phyloP scores from a whole-genome alignment of 306 rosid species.

The Cucurbita maxima region DNA sequence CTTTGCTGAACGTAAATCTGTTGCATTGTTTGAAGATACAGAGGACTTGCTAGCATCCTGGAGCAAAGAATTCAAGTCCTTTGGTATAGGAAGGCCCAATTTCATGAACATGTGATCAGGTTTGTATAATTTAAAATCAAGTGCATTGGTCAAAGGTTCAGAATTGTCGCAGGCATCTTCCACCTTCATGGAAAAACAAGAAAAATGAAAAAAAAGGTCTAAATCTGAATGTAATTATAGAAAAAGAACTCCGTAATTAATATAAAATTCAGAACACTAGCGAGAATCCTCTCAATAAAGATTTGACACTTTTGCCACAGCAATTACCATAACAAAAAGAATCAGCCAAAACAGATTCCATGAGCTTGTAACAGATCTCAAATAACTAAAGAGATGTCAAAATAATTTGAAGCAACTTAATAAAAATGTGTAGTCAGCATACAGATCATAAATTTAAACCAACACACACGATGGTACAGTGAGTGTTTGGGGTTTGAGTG shows the following conservation, averaged over 20 bases:
- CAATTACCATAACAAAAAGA: neutral
- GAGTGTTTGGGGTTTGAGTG: neutral
- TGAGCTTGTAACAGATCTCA: neutral
- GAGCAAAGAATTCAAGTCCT: slow-evolving; percentile 77
- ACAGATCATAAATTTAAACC: neutral
- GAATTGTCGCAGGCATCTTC: slow-evolving; percentile 50
- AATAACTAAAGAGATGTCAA: neutral
- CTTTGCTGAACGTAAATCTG: slow-evolving; percentile 58
- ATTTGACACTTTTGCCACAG: neutral
- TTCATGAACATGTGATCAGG: slow-evolving; percentile 55
- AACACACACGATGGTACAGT: neutral
- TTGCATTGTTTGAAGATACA: slow-evolving; percentile 32
- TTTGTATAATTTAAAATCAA: slow-evolving; percentile 42
- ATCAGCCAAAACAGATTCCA: neutral
- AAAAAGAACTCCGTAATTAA: neutral
- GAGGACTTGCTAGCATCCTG: slow-evolving; percentile 61
- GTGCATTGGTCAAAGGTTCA: slow-evolving; percentile 38
- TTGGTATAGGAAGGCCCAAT: slow-evolving; percentile 51
- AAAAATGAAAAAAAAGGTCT: neutral
- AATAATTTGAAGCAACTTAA: neutral
- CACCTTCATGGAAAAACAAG: slow-evolving; percentile 8
- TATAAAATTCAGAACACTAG: neutral
- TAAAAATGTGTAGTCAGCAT: neutral
- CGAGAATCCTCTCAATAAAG: neutral
- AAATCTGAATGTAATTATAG: neutral